Percentiles rank a stretch among this genome's conserved stretches.
phyloP scores from a whole-genome alignment of 2,329 filamentous ascomycete species.

The Pseudofabraea citricarpa region DNA sequence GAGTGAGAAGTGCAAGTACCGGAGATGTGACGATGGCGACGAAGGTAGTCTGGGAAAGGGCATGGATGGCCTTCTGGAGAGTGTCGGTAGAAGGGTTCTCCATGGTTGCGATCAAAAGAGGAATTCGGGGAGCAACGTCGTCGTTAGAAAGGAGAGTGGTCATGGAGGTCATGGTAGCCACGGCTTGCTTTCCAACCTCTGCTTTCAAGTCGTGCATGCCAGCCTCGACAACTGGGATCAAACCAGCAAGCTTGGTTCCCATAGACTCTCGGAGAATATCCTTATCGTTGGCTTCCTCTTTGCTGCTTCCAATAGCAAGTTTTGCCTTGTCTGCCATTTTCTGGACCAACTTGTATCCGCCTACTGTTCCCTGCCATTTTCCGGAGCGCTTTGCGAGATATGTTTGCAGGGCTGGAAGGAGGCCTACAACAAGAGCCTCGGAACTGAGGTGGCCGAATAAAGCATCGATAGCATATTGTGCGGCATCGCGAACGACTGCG shows the following conservation, averaged over 20 bases:
- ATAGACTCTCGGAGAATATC: slow-evolving; percentile 86
- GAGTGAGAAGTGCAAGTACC: slow-evolving; percentile 88
- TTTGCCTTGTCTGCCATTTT: slow-evolving; percentile 95
- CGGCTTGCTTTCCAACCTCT: slow-evolving; percentile 84
- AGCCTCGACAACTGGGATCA: slow-evolving; percentile 87
- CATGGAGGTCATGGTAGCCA: slow-evolving; percentile 85
- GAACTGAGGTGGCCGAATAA: slow-evolving; percentile 74
- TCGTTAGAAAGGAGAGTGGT: slow-evolving; percentile 92
- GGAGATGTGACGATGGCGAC: slow-evolving; percentile 94
- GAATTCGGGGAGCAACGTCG: slow-evolving; percentile 88
- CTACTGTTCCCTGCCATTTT: slow-evolving; percentile 97
- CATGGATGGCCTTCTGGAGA: slow-evolving; percentile 93
- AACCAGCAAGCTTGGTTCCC: slow-evolving; percentile 77
- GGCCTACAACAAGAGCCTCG: slow-evolving; percentile 77
- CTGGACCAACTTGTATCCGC: slow-evolving; percentile 77
- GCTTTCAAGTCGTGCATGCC: slow-evolving; percentile 96
- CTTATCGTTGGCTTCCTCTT: slow-evolving; percentile 82
- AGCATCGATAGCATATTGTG: slow-evolving; percentile 89
- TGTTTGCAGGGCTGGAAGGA: slow-evolving; percentile 68
- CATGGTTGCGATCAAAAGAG: slow-evolving; percentile 90
- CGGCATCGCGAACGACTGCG: slow-evolving; percentile 80
- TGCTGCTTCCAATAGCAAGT: slow-evolving; percentile 70
- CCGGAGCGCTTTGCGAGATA: slow-evolving; percentile 82
- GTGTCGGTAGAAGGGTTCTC: slow-evolving; percentile 86
- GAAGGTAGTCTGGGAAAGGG: slow-evolving; percentile 96